Evolutionary conservation across 345 rosid species (phyloP).

Genomic region (Noccaea caerulescens): DNA sequence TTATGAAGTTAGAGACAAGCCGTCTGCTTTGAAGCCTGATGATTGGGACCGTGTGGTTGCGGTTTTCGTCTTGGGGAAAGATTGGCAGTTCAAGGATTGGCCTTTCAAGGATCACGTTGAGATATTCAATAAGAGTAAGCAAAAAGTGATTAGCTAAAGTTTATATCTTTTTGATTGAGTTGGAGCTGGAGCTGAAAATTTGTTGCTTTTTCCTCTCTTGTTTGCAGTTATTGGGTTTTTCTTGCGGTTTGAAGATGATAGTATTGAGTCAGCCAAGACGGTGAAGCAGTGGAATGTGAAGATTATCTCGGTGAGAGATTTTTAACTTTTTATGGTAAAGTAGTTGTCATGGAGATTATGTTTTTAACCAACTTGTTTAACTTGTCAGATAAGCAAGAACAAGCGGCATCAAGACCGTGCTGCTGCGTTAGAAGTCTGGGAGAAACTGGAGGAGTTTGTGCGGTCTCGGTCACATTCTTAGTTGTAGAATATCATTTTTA

Average conservation of each 20-base stretch:
- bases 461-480: slow-evolving; percentile 82
- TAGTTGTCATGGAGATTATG: neutral
- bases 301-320: slow-evolving; percentile 75
- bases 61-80: slow-evolving; percentile 88
- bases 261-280: slow-evolving; percentile 86
- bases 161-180: slow-evolving; percentile 8
- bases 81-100: slow-evolving; percentile 99
- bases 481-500: slow-evolving; percentile 39
- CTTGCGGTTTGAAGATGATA: slow-evolving; percentile 96
- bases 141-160: neutral
- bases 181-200: slow-evolving; percentile 1
- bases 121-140: slow-evolving; percentile 89
- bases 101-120: slow-evolving; percentile 95
- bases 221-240: slow-evolving; percentile 86
- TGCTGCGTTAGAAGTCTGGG: slow-evolving; percentile 98
- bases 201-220: neutral
- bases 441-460: slow-evolving; percentile 86
- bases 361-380: slow-evolving; percentile 23
- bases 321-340: neutral
- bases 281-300: slow-evolving; percentile 99
- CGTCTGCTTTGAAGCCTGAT: slow-evolving; percentile 73
- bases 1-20: slow-evolving; percentile 95
- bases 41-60: slow-evolving; percentile 97
- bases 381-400: slow-evolving; percentile 89
- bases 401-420: slow-evolving; percentile 94